Evolutionary conservation across 1,284 basidiomycete species (phyloP).

Genomic region (Melampsora americana): DNA sequence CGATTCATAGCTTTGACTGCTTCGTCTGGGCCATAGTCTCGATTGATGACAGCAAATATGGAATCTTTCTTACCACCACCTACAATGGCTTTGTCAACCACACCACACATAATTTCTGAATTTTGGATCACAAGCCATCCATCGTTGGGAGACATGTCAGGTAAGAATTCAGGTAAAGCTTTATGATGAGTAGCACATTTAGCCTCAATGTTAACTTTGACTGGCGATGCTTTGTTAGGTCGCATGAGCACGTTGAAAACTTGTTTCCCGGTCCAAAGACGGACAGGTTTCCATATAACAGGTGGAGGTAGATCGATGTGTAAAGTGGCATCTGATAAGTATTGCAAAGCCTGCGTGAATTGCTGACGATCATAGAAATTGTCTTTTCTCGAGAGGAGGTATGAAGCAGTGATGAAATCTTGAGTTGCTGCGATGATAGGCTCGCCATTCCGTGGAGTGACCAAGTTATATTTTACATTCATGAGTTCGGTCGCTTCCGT

Average conservation of each 20-base stretch:
- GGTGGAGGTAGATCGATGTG: conserved; percentile 95
- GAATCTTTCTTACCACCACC: conserved; percentile 99
- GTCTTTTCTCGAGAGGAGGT: conserved; percentile 86
- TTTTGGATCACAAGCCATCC: conserved; percentile 97
- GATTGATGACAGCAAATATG: conserved; percentile 94
- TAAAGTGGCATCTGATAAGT: conserved; percentile 83
- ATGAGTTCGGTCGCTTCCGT: conserved; percentile 97
- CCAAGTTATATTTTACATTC: conserved; percentile 95
- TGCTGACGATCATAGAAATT: conserved; percentile 89
- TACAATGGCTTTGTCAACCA: conserved; percentile 97
- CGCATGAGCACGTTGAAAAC: conserved; percentile 95
- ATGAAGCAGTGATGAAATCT: conserved; percentile 97
- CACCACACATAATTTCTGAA: conserved; percentile 98
- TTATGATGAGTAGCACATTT: conserved; percentile 93
- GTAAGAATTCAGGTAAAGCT: conserved; percentile 62
- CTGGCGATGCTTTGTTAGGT: conserved; percentile 78
- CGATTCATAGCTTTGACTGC: conserved; percentile 95
- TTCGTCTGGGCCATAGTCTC: conserved; percentile 93
- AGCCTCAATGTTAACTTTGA: conserved; percentile 90
- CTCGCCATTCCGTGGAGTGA: conserved; percentile 93
- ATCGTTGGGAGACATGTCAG: conserved; percentile 92
- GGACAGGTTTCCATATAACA: conserved; percentile 84
- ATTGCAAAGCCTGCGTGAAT: conserved; percentile 94
- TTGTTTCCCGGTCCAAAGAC: conserved; percentile 98
- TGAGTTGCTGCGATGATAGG: conserved; percentile 98